Evolutionary conservation across 768 basidiomycete genomes (phyloP).

Genomic region (Auricularia sp.): DNA sequence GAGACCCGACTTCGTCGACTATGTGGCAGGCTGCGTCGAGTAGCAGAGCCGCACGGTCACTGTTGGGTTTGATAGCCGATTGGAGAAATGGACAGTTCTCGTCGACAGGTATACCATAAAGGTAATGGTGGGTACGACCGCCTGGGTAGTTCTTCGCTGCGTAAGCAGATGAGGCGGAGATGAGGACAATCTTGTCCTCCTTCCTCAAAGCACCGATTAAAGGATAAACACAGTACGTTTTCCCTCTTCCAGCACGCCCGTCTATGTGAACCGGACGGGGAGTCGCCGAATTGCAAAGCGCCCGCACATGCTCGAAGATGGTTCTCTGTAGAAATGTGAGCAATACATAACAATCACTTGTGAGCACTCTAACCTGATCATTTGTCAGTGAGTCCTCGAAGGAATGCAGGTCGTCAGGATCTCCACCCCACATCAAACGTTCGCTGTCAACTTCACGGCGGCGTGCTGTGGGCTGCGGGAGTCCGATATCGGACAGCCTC

Average conservation of each 20-base stretch:
- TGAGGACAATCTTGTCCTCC: slow-evolving; percentile 21
- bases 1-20: neutral
- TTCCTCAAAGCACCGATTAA: slow-evolving; percentile 24
- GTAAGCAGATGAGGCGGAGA: slow-evolving; percentile 31
- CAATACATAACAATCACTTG: too few relatives aligned
- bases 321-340: neutral
- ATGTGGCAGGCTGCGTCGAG: neutral
- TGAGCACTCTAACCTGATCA: neutral
- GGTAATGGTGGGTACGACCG: slow-evolving; percentile 29
- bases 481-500: slow-evolving; percentile 21
- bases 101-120: slow-evolving; percentile 11
- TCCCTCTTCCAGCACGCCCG: slow-evolving; percentile 33
- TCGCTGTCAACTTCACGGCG: slow-evolving; percentile 20
- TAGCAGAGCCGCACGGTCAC: neutral
- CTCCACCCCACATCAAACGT: slow-evolving; percentile 15
- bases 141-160: slow-evolving; percentile 30
- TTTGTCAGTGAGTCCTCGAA: neutral
- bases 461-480: slow-evolving; percentile 20
- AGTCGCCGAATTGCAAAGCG: neutral
- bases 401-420: neutral
- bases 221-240: slow-evolving; percentile 28
- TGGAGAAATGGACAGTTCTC: neutral
- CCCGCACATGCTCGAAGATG: neutral
- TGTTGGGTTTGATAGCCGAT: neutral
- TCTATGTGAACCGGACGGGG: slow-evolving; percentile 22